Evolutionary conservation across 108 stramenopile species (phyloP), one percentile per base, ranked within the genome.

Genomic region (Cylindrotheca closterium): DNA sequence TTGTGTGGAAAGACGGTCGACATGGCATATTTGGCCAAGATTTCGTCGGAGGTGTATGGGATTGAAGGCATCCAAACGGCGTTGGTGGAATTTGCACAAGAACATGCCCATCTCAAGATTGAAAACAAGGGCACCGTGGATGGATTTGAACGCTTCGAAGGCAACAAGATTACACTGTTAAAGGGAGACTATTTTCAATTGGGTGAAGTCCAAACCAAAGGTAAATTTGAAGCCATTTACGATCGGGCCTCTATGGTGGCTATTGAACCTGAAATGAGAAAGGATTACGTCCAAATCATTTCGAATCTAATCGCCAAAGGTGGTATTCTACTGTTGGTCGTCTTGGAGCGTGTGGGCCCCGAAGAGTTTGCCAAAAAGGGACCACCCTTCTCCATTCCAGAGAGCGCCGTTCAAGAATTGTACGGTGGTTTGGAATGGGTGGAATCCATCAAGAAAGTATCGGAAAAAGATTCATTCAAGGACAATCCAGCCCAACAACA

Each of bases 1-100:
- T 74, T 93, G 22, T 93, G 92, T 65, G 92, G 92, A 47, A 93
- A 93, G 73, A 80, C 92, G 31, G 74, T 90, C 18, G 92, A 93
- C 49, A 77, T 93, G 79, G 81, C 87, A 5, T 87, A 67, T 59
- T 69, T 93, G 23, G 79, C 88, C 10, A 55, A 50, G 1, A 58
- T 80, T 54, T 45, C 66, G 17, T 42, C 53, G 47, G 60, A 76
- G 48, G 85, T 90, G 26, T 85, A 88, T 8, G 92, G 92, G 24
- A 74, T 90, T 27, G 92, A 93, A 63, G 87, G 89, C 4, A 70
- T 93, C 22, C 71, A 74, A 8, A 55, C 77, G 60, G 88, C 92
- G 0, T 68, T 89, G 48, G 82, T 83, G 58, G 81, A 84, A 58
- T 93, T 90, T 76, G 69, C 73, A 3, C 28, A 60, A 12, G 92